Conservation (phyloP, 371 early-diverging fungal species). For the Scutellospora calospora region DNA sequence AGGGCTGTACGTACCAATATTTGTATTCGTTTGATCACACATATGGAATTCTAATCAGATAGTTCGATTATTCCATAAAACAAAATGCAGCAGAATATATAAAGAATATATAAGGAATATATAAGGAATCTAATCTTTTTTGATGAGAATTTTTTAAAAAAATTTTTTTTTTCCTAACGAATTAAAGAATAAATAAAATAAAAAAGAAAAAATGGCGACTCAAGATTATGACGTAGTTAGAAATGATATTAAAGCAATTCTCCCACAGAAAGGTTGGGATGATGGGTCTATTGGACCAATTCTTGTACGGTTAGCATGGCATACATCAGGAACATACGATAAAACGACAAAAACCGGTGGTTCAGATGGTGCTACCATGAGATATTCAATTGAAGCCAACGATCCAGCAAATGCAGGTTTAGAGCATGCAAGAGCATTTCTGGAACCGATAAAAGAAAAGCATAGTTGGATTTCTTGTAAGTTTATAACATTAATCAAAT, state of each 20-base stretch:
- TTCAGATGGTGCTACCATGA: slow-evolving; percentile 92
- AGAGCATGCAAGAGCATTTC: slow-evolving; percentile 75
- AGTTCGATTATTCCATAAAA: too few species aligned
- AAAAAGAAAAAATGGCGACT: slow-evolving; percentile 11
- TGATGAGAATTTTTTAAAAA: too few species aligned
- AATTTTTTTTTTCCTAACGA: too few species aligned
- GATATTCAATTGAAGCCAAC: slow-evolving; percentile 70
- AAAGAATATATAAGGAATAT: too few species aligned
- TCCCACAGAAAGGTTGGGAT: slow-evolving; percentile 79
- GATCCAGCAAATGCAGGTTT: slow-evolving; percentile 94
- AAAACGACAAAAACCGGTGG: slow-evolving; percentile 84
- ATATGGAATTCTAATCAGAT: too few species aligned
- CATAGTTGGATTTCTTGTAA: slow-evolving; percentile 88
- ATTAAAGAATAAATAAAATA: too few species aligned
- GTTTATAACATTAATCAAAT: slow-evolving; percentile 71
- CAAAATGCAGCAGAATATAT: too few species aligned
- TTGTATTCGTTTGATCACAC: too few species aligned
- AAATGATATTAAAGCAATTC: slow-evolving; percentile 66
- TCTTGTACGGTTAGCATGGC: slow-evolving; percentile 93
- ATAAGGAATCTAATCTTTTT: too few species aligned
- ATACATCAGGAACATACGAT: slow-evolving; percentile 93
- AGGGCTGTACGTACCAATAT: too few species aligned
- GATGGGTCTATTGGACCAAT: slow-evolving; percentile 95
- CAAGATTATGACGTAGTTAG: slow-evolving; percentile 57
- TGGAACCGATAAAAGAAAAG: slow-evolving; percentile 87